These are phyloP conservation scores for Microdochium bolleyi DNA, from an alignment of 2,329 filamentous ascomycete species.

Conservation along the genomic window DNA sequence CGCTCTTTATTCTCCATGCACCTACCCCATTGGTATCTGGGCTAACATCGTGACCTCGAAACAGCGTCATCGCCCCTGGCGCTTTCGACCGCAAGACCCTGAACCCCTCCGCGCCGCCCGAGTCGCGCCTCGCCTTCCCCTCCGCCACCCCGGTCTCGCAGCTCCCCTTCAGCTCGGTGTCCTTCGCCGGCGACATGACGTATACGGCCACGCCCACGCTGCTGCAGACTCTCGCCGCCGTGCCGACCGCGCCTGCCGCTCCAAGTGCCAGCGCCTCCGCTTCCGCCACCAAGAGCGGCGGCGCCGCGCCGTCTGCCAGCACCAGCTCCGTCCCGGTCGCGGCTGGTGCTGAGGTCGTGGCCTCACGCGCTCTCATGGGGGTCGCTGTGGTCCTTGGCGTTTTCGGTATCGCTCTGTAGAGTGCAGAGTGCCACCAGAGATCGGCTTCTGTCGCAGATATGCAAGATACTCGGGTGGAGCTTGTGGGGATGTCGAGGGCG, in stretches of 20 bases:
- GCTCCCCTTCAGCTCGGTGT: constrained; percentile 15
- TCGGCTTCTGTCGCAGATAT: too few relatives aligned
- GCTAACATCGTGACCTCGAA: background rate
- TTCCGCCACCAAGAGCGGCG: background rate
- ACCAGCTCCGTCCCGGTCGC: background rate
- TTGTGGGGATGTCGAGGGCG: too few relatives aligned
- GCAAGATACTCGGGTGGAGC: too few relatives aligned
- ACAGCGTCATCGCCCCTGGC: constrained; percentile 16
- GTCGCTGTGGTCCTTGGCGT: background rate
- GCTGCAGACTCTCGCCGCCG: constrained; percentile 15
- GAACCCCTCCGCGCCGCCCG: constrained; percentile 10
- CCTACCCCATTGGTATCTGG: background rate
- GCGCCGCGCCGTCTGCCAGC: background rate
- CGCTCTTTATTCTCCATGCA: background rate
- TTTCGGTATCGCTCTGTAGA: background rate
- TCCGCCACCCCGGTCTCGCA: constrained; percentile 13
- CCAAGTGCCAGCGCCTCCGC: background rate
- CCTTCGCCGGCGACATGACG: constrained; percentile 12
- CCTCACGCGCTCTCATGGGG: constrained; percentile 9
- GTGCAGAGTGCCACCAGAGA: background rate
- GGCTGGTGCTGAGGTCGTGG: constrained; percentile 7
- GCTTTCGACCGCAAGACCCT: constrained; percentile 15
- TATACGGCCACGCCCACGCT: constrained; percentile 18
- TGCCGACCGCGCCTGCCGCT: constrained; percentile 6
- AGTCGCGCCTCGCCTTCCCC: constrained; percentile 17